Conservation (phyloP, 2,329 filamentous ascomycete species). For the Neofusicoccum umdonicola region DNA sequence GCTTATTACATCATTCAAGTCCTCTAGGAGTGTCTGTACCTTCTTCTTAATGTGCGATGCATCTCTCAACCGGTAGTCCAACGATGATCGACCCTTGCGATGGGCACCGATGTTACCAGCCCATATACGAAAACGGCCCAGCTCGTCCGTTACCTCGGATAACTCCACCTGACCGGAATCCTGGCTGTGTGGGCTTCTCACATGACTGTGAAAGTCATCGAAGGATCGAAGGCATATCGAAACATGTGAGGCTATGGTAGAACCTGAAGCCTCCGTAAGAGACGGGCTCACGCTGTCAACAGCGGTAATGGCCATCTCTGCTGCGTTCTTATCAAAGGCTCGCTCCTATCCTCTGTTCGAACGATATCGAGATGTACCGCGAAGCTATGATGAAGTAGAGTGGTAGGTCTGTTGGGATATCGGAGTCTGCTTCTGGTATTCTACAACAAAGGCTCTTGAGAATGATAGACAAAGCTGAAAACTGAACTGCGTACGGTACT, state of each 20-base stretch:
- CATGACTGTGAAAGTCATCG: neutral
- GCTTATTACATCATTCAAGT: neutral
- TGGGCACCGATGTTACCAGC: constrained; percentile 36
- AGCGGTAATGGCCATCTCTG: neutral
- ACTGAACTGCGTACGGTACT: no score
- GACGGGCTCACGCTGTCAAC: neutral
- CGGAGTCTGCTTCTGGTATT: no score
- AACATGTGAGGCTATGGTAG: neutral
- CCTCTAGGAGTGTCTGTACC: constrained; percentile 9
- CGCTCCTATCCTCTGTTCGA: no score
- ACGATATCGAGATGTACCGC: no score
- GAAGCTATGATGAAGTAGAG: no score
- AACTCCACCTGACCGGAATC: constrained; percentile 17
- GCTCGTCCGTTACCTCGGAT: constrained; percentile 24
- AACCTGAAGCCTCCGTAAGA: neutral
- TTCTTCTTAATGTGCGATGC: constrained; percentile 27
- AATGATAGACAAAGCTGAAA: no score
- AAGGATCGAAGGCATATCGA: neutral
- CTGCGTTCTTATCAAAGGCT: no score
- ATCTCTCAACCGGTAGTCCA: constrained; percentile 35
- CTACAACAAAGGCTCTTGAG: no score
- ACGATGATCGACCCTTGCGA: constrained; percentile 28
- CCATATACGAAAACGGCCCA: constrained; percentile 34
- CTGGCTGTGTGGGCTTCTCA: neutral
- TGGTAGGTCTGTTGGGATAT: no score